Evolutionary conservation across 805 yeast species (phyloP), one percentile per base, ranked within the genome.

Genomic region (Sugiyamaella marilandica): DNA sequence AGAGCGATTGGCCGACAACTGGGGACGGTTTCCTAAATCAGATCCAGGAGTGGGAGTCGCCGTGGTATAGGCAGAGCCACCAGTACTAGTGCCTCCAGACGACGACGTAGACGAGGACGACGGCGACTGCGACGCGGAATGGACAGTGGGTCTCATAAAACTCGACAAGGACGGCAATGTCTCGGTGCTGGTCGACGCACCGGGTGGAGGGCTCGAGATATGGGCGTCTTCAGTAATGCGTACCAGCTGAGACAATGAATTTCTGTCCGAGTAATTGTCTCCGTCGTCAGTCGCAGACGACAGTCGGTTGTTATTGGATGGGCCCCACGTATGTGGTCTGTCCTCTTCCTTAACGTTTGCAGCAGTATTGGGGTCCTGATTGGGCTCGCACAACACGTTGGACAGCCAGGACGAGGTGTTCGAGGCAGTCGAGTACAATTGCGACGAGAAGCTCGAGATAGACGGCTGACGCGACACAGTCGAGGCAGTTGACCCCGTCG

Each of bases 241-340:
- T 9, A 59, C 60, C 50, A 61, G 52, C 32, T 59, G 62, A 8
- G 62, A 53, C 41, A 62, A 41, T 10, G 64, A 58, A 51, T 59
- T 58, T 1, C 61, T 51, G 21, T 60, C 63, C 2, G 58, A 54
- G 18, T 45, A 49, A 9, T 49, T 50, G 10, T 53, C 59, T 2
- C 53, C 55, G 19, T 59, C 61, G 45, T 58, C 62, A 2, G 59
- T 51, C 7, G 59, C 56, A 5, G 57, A 52, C 14, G 62, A 61
- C 18, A 49, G 53, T 14, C 62, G 52, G 48, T 58, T 54, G 41
- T 53, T 52, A 36, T 59, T 53, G n/a, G 61, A 51, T 2, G 65
- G 65, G 18, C 66, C 65, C 66, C 66, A 63, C 5, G 66, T 63
- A 43, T 59, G 61, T 2, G 66, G 66, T 9, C 66, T 51, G 19